These are phyloP conservation scores for Pseudoscleropodium purum DNA, from an alignment of 225 moss, liverwort and hornwort species.

Conservation along the genomic window DNA sequence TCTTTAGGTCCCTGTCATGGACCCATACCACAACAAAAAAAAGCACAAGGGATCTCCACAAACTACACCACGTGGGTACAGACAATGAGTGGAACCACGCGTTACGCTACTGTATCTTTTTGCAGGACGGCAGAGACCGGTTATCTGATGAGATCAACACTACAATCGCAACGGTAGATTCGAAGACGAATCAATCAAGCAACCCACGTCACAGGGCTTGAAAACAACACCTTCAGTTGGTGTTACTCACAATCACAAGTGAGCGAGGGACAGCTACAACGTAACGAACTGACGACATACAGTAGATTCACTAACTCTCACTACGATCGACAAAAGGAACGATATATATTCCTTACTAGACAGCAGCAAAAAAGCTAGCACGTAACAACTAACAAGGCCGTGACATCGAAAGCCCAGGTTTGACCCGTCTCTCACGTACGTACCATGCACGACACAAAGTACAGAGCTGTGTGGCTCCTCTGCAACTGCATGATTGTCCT, in stretches of 20 bases:
- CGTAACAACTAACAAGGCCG: background rate
- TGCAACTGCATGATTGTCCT: background rate
- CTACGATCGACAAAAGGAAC: background rate
- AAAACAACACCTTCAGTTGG: background rate
- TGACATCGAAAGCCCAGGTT: background rate
- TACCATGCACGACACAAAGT: background rate
- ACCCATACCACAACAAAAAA: background rate
- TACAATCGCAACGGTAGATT: background rate
- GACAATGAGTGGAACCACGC: background rate
- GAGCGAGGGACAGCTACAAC: background rate
- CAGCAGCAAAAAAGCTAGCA: background rate
- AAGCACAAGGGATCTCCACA: background rate
- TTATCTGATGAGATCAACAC: background rate
- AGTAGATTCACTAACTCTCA: background rate
- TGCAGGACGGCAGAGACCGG: background rate
- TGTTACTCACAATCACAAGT: background rate
- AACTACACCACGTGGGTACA: background rate
- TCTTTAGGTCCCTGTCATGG: background rate
- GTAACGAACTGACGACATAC: background rate
- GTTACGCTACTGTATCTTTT: background rate
- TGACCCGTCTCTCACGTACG: conserved; percentile 3
- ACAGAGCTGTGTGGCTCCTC: background rate
- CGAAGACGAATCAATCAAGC: background rate
- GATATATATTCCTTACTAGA: background rate
- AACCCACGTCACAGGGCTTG: background rate